Evolutionary conservation across 2,329 filamentous ascomycete genomes (phyloP).

Genomic region (Apiospora koreana): DNA sequence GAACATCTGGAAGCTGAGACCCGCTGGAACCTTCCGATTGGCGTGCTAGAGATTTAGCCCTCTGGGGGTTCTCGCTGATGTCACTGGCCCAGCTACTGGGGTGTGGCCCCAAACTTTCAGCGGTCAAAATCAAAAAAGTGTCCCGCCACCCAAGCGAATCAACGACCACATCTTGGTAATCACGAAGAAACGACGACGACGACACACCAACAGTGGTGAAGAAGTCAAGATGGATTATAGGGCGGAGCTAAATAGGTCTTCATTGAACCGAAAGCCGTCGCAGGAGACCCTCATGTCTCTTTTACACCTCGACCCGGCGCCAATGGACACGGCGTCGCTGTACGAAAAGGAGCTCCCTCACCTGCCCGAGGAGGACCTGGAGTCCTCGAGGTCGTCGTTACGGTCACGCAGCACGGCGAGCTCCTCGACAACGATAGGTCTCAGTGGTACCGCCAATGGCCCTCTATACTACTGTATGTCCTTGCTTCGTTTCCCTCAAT

Average conservation of each 20-base stretch:
- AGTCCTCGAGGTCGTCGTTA: slow-evolving; percentile 31
- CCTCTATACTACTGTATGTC: slow-evolving; percentile 74
- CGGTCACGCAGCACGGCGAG: slow-evolving; percentile 32
- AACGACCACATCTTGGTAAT: background rate
- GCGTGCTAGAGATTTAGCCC: background rate
- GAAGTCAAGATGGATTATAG: background rate
- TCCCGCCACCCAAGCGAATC: background rate
- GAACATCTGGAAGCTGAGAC: background rate
- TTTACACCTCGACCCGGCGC: slow-evolving; percentile 78
- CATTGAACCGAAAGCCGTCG: slow-evolving; percentile 43
- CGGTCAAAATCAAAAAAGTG: background rate
- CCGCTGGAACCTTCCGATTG: background rate
- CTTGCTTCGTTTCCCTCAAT: background rate
- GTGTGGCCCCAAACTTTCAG: background rate
- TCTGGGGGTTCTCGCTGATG: background rate
- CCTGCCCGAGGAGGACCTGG: slow-evolving; percentile 37
- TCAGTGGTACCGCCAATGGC: slow-evolving; percentile 61
- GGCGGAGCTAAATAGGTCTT: slow-evolving; percentile 35
- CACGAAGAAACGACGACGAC: background rate
- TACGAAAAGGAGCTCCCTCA: slow-evolving; percentile 48
- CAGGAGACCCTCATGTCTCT: slow-evolving; percentile 65
- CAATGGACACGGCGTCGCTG: slow-evolving; percentile 62
- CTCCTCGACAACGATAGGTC: slow-evolving; percentile 48
- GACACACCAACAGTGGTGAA: background rate
- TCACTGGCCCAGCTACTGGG: background rate